Conservation (phyloP, 2,329 filamentous ascomycete genomes). For the Fusarium austroafricanum region DNA sequence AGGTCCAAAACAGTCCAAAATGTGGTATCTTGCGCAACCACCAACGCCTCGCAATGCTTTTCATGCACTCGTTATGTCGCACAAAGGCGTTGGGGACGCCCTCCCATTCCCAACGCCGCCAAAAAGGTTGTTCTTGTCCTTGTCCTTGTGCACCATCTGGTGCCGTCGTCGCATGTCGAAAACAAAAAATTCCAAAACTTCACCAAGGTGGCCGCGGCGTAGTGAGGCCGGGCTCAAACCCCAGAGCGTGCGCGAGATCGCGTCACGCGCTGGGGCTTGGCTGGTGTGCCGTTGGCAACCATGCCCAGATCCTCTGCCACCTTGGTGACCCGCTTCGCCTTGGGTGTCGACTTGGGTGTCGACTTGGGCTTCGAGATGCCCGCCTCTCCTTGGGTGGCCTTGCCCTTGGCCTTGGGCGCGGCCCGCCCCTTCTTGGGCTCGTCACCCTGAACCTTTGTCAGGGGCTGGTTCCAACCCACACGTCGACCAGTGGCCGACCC, state of each 20-base stretch:
- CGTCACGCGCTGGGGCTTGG: slow-evolving; percentile 49
- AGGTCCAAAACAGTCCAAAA: slow-evolving; percentile 18
- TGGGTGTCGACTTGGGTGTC: slow-evolving; percentile 31
- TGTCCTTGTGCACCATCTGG: too few relatives aligned
- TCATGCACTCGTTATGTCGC: slow-evolving; percentile 29
- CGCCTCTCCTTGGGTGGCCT: slow-evolving; percentile 41
- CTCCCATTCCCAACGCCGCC: slow-evolving; percentile 20
- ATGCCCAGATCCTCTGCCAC: slow-evolving; percentile 50
- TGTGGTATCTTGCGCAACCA: slow-evolving; percentile 39
- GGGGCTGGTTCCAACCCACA: slow-evolving; percentile 52
- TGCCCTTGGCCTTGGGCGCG: slow-evolving; percentile 21
- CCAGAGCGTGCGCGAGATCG: slow-evolving; percentile 46
- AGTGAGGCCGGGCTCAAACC: slow-evolving; percentile 23
- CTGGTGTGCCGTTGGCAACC: slow-evolving; percentile 52
- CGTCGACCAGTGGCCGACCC: slow-evolving; percentile 32
- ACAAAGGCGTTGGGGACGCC: slow-evolving; percentile 13
- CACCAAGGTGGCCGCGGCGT: slow-evolving; percentile 1
- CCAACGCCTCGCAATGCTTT: slow-evolving; percentile 38
- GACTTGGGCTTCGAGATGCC: slow-evolving; percentile 49
- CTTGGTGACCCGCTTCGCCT: slow-evolving; percentile 45
- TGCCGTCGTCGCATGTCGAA: neutral
- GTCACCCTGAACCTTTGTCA: slow-evolving; percentile 46
- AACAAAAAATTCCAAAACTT: slow-evolving; percentile 6
- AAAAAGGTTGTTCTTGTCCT: slow-evolving; percentile 7
- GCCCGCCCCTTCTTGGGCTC: slow-evolving; percentile 42